Conservation (phyloP, 495 filamentous ascomycete genomes). For the Neurospora sp. region DNA sequence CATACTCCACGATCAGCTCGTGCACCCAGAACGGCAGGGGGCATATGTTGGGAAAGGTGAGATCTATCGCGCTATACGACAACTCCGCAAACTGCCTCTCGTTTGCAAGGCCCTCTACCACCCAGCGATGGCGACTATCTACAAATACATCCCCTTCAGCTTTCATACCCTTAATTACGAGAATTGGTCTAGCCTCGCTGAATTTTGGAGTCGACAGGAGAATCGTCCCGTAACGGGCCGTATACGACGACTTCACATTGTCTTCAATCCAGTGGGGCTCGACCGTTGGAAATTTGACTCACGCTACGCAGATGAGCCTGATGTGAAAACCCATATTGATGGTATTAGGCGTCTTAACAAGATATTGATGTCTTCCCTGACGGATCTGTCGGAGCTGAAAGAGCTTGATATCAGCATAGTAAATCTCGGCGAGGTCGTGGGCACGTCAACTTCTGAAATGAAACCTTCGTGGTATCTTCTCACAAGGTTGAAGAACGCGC, state of each 20-base stretch:
- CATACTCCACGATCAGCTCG: not conserved
- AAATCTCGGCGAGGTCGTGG: not conserved
- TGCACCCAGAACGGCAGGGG: no score
- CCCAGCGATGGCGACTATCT: not conserved
- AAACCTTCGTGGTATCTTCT: not conserved
- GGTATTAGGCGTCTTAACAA: not conserved
- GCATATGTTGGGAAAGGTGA: not conserved
- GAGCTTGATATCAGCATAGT: not conserved
- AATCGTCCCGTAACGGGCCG: not conserved
- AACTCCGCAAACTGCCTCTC: not conserved
- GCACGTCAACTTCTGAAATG: not conserved
- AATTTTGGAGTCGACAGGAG: not conserved
- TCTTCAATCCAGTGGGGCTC: not conserved
- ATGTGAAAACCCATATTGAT: not conserved
- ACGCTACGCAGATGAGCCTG: not conserved
- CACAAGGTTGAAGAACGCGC: not conserved
- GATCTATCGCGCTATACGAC: not conserved
- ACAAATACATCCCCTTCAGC: not conserved
- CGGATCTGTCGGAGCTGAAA: not conserved
- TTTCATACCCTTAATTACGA: not conserved
- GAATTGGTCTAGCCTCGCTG: not conserved
- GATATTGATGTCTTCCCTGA: not conserved
- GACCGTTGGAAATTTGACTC: not conserved
- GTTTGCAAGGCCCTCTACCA: not conserved
- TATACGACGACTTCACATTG: not conserved